Evolutionary conservation across 2,329 filamentous ascomycete genomes (phyloP).

Genomic region (Gaeumannomyces sp.): DNA sequence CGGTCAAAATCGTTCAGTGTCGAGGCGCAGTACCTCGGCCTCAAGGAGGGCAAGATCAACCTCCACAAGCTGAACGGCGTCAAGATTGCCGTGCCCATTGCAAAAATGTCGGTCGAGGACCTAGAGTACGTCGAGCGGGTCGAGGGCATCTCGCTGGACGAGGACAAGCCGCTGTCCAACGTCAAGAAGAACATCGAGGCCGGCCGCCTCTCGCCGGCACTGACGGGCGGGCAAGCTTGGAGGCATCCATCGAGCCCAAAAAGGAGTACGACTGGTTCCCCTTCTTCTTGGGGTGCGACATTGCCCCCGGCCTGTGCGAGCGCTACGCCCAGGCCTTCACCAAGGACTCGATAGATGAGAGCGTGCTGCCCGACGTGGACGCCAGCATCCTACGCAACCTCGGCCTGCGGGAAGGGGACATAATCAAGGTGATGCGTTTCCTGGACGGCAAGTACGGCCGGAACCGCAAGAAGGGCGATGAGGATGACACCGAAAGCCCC

Average conservation of each 20-base stretch:
- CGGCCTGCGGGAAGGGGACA: slow-evolving; percentile 93
- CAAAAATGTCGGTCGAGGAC: slow-evolving; percentile 94
- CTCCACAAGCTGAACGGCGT: slow-evolving; percentile 97
- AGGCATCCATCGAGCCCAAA: slow-evolving; percentile 58
- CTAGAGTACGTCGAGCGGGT: slow-evolving; percentile 87
- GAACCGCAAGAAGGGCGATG: slow-evolving; percentile 50
- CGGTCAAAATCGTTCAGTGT: slow-evolving; percentile 94
- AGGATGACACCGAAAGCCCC: slow-evolving; percentile 48
- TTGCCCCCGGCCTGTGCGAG: slow-evolving; percentile 88
- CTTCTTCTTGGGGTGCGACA: slow-evolving; percentile 90
- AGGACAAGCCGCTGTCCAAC: slow-evolving; percentile 88
- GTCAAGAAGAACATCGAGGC: slow-evolving; percentile 49
- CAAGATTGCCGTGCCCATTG: slow-evolving; percentile 92
- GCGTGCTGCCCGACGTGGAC: slow-evolving; percentile 83
- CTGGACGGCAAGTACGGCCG: slow-evolving; percentile 77
- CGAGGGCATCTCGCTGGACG: slow-evolving; percentile 85
- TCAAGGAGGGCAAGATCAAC: slow-evolving; percentile 95
- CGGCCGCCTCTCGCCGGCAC: not conserved
- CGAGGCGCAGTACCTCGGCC: slow-evolving; percentile 89
- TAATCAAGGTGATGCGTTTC: slow-evolving; percentile 87
- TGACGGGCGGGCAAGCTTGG: slow-evolving; percentile 36
- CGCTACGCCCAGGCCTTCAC: slow-evolving; percentile 85
- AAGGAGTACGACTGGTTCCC: slow-evolving; percentile 97
- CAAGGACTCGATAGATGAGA: slow-evolving; percentile 93
- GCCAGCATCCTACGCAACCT: slow-evolving; percentile 75